Evolutionary conservation across 768 basidiomycete genomes (phyloP), one percentile per base, ranked within the genome.

Genomic region (Suillus tomentosus): DNA sequence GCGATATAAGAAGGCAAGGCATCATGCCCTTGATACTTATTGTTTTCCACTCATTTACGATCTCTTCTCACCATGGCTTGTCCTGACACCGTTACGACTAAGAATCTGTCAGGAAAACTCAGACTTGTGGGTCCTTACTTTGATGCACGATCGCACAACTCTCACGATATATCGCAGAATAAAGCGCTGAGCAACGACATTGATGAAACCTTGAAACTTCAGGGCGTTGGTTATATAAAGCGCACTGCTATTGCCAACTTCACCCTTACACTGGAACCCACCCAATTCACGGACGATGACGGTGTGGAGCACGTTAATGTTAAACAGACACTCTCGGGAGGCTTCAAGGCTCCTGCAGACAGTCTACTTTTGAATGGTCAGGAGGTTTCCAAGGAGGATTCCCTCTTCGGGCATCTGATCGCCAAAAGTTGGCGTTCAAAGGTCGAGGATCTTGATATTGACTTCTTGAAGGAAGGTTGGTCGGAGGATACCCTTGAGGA

Each of bases 181-280:
- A 90, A 87, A 74, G 60, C 75, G 1, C 79, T 89, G 45, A 87
- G 84, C 56, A 87, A 86, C 64, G 68, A 72, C 24, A 81, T 82
- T 7, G 89, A 90, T 65, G 76, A 77, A 45, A 86, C 90, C 63
- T 82, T 91, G 47, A 68, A 72, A 39, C 77, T 87, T 11, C 89
- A 90, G 72, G 89, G 89, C 50, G 81, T 91, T 31, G 67, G 84
- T 61, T 91, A 89, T 88, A 63, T 85, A n/a, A 87, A 79, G 67
- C 83, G 89, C 62, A 85, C 80, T 66, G 79, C 80, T 27, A 90
- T 91, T 67, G 55, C 65, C n/a, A 22, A 77, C 9, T 85, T 80
- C 24, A 87, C 84, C 17, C 65, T 90, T 43, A 87, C 85, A 45
- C 80, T 89, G 47, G 66, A 67, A 43, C 71, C 88, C 71, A 85